Base-by-base conservation (phyloP, 495 filamentous ascomycete species). In the Xanthoparmelia taractica region DNA sequence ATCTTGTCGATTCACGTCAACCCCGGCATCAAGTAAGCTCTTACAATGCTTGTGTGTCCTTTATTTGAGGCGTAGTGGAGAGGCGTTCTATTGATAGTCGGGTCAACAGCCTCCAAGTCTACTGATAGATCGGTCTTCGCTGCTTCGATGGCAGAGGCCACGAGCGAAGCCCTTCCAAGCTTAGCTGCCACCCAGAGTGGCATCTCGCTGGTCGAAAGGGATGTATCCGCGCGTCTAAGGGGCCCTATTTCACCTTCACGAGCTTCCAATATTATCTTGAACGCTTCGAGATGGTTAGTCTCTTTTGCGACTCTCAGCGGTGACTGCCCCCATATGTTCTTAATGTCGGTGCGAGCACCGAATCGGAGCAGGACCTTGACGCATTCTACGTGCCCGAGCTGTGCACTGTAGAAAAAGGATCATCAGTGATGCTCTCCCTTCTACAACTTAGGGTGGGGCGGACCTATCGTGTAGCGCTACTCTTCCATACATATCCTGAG, bases 11-110 rank as follows among this genome's bases (percentile, higher is more conserved):
- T 70, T 63, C 33, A 61, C 45, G 4, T 66, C 66, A 31, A 62
- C 69, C 18, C 68, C 59, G 1, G 65, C 59, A 27, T 69, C 67
- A 36, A 73, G 63, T 27, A 74, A 50, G 37, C 64, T 71, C 64
- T 73, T 65, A 66, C 64, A 12, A 67, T 54, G 8, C 34, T 43
- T 2, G 58, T 23, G n/a, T 67, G 61, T 20, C 48, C 48, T 20
- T 64, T 23, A 34, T 11, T 41, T 23, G 64, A 58, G 27, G 61
- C 65, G 27, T 63, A 47, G 17, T 67, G 65, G 23, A 67, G 61
- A 8, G 60, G 48, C 31, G 57, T 58, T 31, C 57, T 60, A n/a
- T 59, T 50, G 11, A 34, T 57, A 18, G 57, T 62, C 15, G 64
- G 52, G 37, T 67, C 65, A 20, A 50, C 61, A 33, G 60, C 40